These are phyloP conservation scores for Entamoeba histolytica DNA, from an alignment of 208 protist species.

Conservation along the genomic window DNA sequence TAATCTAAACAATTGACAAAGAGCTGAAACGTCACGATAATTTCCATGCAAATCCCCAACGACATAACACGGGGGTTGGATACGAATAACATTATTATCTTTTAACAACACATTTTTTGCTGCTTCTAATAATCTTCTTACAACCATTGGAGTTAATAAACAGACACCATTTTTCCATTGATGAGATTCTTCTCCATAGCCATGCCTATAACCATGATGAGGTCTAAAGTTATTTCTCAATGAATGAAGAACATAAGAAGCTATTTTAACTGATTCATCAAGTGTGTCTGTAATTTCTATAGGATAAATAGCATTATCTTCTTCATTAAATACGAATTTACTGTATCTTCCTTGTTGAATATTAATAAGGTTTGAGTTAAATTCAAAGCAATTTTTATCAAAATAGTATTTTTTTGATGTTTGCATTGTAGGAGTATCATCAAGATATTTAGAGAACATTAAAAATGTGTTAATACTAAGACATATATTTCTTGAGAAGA, in stretches of 20 bases:
- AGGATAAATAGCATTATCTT: not conserved
- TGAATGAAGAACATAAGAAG: not conserved
- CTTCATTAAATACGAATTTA: not conserved
- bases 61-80: not conserved
- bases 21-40: slow-evolving; percentile 8
- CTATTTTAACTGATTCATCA: not conserved
- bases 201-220: not conserved
- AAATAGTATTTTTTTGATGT: not conserved
- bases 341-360: not conserved
- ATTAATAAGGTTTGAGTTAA: not conserved
- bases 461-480: not conserved
- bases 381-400: not conserved
- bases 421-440: not conserved
- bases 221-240: not conserved
- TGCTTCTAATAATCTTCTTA: not conserved
- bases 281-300: not conserved
- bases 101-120: not conserved
- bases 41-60: slow-evolving; percentile 24
- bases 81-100: not conserved
- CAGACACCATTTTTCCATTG: not conserved
- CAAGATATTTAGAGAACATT: not conserved
- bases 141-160: not conserved
- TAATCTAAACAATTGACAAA: not conserved
- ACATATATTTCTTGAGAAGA: not conserved
- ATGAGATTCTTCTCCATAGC: not conserved